phyloP scores from a whole-genome alignment of 1,139 yeast genomes.

The Pichia cactophila region DNA sequence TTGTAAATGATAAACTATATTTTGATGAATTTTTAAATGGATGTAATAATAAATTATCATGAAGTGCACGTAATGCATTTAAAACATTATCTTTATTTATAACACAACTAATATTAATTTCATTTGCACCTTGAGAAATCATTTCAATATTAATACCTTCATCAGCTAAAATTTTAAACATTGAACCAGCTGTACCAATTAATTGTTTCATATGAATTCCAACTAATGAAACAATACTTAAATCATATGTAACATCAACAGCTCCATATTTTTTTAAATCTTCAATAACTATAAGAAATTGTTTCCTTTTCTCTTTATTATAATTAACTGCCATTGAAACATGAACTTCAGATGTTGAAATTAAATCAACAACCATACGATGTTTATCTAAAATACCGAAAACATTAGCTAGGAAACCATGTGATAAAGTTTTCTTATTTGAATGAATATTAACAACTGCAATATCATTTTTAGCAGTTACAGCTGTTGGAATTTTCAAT shows the following conservation, averaged over 20 bases:
- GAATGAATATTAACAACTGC: constrained; percentile 91
- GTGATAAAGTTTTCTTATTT: constrained; percentile 84
- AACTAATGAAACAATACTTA: constrained; percentile 88
- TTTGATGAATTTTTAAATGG: constrained; percentile 29
- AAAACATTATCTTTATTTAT: constrained; percentile 76
- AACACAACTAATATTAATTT: constrained; percentile 92
- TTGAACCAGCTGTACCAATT: constrained; percentile 94
- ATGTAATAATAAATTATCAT: constrained; percentile 61
- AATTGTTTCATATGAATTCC: constrained; percentile 96
- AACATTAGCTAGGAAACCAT: constrained; percentile 88
- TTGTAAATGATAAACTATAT: constrained; percentile 6
- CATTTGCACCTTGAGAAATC: constrained; percentile 98
- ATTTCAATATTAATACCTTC: constrained; percentile 91
- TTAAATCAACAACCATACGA: constrained; percentile 85
- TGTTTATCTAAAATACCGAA: constrained; percentile 80
- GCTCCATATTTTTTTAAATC: constrained; percentile 77
- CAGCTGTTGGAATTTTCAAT: constrained; percentile 83
- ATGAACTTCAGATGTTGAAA: constrained; percentile 95
- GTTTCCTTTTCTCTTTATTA: constrained; percentile 48
- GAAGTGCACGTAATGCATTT: constrained; percentile 80
- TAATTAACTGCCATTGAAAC: constrained; percentile 96
- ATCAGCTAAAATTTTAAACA: constrained; percentile 92
- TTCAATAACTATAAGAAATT: constrained; percentile 59
- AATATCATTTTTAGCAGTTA: constrained; percentile 88
- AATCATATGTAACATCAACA: constrained; percentile 78